Percentiles rank a stretch among this genome's conserved stretches.
Evolutionary conservation across 2,329 filamentous ascomycete genomes (phyloP).

Genomic region (Tothia fuscella): DNA sequence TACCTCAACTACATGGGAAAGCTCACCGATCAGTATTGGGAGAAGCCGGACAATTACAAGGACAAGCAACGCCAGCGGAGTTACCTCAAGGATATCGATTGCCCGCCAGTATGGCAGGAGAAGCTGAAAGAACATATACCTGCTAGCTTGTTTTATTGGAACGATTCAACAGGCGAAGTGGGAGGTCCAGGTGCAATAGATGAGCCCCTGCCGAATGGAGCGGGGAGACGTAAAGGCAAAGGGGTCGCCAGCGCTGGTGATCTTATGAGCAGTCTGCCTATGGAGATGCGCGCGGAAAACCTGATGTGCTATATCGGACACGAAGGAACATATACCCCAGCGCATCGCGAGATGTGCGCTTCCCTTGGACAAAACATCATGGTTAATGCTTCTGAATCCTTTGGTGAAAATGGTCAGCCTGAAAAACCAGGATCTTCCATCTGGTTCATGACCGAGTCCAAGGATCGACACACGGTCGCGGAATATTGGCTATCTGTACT

Average conservation of each 20-base stretch:
- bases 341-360: constrained; percentile 95
- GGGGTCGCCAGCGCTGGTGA: constrained; percentile 67
- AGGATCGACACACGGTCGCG: constrained; percentile 77
- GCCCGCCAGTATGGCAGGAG: constrained; percentile 74
- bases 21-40: constrained; percentile 67
- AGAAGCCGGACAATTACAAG: constrained; percentile 58
- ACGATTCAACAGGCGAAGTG: constrained; percentile 56
- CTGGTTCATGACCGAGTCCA: constrained; percentile 98
- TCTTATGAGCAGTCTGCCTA: constrained; percentile 83
- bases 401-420: constrained; percentile 54
- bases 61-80: constrained; percentile 73
- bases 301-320: constrained; percentile 98
- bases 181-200: constrained; percentile 44
- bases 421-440: constrained; percentile 76
- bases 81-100: constrained; percentile 96
- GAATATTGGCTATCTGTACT: constrained; percentile 91
- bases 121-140: constrained; percentile 69
- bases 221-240: constrained; percentile 38
- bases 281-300: constrained; percentile 84
- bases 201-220: constrained; percentile 29
- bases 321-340: constrained; percentile 91
- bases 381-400: constrained; percentile 69
- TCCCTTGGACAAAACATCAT: constrained; percentile 95
- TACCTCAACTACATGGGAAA: constrained; percentile 81
- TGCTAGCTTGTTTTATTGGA: constrained; percentile 76